phyloP scores from a whole-genome alignment of 2,329 filamentous ascomycete species.

The Penicillium italicum region DNA sequence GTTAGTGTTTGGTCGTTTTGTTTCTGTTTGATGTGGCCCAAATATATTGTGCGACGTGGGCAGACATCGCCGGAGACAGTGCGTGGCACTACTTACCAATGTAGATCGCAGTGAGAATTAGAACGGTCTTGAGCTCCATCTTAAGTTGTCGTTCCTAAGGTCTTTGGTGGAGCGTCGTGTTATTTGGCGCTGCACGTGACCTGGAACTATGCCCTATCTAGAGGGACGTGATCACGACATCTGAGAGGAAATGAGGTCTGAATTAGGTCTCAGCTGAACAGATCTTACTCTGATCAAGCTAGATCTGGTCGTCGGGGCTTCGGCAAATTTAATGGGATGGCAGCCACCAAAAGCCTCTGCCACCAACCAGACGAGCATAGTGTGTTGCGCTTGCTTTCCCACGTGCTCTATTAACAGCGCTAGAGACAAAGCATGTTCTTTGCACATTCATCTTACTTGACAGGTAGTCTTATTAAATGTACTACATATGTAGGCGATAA shows the following conservation, averaged over 20 bases:
- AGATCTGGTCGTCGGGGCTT: background rate
- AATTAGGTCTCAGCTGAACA: background rate
- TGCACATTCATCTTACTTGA: background rate
- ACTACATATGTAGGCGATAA: background rate
- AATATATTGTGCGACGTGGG: background rate
- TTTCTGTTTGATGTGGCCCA: background rate
- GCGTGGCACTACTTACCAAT: slow-evolving; percentile 15
- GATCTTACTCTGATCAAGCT: background rate
- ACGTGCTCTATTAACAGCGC: background rate
- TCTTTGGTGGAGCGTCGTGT: slow-evolving; percentile 8
- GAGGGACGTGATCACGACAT: background rate
- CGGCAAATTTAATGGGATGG: background rate
- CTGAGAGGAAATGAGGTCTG: background rate
- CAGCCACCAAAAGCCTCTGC: background rate
- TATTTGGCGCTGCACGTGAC: slow-evolving; percentile 6
- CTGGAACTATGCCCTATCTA: slow-evolving; percentile 5
- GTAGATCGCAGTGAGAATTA: slow-evolving; percentile 18
- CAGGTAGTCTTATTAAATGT: background rate
- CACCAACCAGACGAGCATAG: background rate
- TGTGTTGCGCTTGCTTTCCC: background rate
- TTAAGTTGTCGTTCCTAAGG: slow-evolving; percentile 10
- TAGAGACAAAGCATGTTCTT: background rate
- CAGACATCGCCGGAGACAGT: background rate
- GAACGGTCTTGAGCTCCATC: slow-evolving; percentile 22
- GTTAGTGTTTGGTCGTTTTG: background rate